phyloP scores from a whole-genome alignment of 2,329 filamentous ascomycete species.

The Pseudogymnoascus sp. region DNA sequence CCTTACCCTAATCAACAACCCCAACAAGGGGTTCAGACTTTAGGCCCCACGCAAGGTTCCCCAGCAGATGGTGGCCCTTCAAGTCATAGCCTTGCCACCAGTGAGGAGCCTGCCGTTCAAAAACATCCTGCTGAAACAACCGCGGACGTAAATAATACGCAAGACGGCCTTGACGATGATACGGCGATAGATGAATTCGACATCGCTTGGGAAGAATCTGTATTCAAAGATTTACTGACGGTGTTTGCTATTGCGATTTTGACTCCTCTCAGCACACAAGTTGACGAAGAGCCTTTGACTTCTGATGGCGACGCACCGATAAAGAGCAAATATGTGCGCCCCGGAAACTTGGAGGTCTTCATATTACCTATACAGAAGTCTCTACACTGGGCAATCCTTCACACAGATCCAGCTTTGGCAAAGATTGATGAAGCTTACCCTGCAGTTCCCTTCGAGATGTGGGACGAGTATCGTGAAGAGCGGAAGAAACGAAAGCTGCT shows the following conservation, averaged over 20 bases:
- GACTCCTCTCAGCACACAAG: neutral
- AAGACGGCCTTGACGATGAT: neutral
- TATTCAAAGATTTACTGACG: neutral
- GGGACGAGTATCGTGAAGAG: slow-evolving; percentile 1
- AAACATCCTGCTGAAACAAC: neutral
- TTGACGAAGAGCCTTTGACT: neutral
- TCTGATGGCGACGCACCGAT: neutral
- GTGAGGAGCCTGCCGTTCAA: neutral
- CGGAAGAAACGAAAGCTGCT: neutral
- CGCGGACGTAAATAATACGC: too few relatives aligned
- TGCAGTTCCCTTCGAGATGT: slow-evolving; percentile 22
- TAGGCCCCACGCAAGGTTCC: neutral
- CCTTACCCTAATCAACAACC: neutral
- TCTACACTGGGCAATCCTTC: slow-evolving; percentile 34
- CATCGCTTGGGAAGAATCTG: slow-evolving; percentile 6
- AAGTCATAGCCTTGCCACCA: neutral
- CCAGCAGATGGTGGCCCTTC: neutral
- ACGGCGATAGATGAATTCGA: neutral
- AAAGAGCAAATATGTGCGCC: slow-evolving; percentile 33
- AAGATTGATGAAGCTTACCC: slow-evolving; percentile 18
- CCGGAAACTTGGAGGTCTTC: slow-evolving; percentile 38
- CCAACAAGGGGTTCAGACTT: neutral
- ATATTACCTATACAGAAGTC: slow-evolving; percentile 35
- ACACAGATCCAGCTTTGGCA: slow-evolving; percentile 40
- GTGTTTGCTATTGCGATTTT: neutral